Conservation (phyloP, 208 protist genomes). For the Crithidia thermophila region DNA sequence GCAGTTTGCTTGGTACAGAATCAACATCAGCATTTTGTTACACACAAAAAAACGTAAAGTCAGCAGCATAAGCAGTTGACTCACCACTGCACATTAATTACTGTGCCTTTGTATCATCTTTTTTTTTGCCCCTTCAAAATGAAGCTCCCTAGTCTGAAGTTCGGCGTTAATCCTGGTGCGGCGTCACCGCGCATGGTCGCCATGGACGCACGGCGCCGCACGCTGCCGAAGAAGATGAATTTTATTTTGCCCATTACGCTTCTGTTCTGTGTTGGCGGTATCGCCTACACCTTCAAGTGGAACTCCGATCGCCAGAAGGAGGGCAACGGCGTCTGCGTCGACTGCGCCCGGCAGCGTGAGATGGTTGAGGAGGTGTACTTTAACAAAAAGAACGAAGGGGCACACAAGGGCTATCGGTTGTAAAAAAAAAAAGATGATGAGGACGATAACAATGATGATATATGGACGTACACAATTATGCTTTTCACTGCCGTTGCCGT, state of each 20-base stretch:
- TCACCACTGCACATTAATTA: too few species aligned
- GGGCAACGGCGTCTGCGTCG: constrained; percentile 73
- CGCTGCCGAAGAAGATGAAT: constrained; percentile 17
- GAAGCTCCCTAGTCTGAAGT: constrained; percentile 32
- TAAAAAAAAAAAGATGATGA: constrained; percentile 10
- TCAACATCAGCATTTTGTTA: too few species aligned
- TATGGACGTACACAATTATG: too few species aligned
- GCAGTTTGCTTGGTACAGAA: too few species aligned
- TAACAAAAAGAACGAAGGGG: constrained; percentile 42
- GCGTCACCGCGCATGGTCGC: constrained; percentile 34
- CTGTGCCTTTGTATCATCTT: too few species aligned
- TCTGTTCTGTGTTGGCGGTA: constrained; percentile 62
- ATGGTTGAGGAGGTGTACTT: constrained; percentile 88
- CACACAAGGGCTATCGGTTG: constrained; percentile 61
- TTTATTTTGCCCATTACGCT: constrained; percentile 62
- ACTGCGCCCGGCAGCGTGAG: constrained; percentile 81
- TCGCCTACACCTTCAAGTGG: constrained; percentile 75
- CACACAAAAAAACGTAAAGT: too few species aligned
- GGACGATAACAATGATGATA: too few species aligned
- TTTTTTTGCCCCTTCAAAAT: neutral
- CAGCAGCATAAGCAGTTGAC: too few species aligned
- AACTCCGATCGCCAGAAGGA: constrained; percentile 65
- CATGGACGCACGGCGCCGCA: constrained; percentile 6
- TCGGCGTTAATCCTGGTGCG: constrained; percentile 23
- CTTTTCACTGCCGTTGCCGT: too few species aligned